Evolutionary conservation across 192 early-diverging fungal species (phyloP).

Genomic region (Lunasporangiospora selenospora): DNA sequence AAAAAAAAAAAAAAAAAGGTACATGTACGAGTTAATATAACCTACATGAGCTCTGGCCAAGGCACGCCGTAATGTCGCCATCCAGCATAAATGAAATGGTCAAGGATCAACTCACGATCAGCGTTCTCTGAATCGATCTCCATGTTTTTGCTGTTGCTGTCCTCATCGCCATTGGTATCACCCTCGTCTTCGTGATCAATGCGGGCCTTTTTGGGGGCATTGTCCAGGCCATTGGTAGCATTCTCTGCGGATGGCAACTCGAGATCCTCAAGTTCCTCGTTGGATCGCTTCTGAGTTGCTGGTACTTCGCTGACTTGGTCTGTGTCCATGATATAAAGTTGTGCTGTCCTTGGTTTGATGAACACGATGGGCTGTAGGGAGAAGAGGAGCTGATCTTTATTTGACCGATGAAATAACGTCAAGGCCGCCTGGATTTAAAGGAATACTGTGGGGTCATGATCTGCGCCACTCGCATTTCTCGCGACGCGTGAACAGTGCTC

Average conservation of each 20-base stretch:
- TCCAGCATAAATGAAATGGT: background rate
- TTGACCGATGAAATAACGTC: too few relatives aligned
- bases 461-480: too few relatives aligned
- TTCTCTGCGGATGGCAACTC: background rate
- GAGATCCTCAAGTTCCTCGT: conserved; percentile 6
- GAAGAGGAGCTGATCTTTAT: too few relatives aligned
- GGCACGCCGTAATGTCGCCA: too few relatives aligned
- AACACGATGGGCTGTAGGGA: too few relatives aligned
- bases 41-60: background rate
- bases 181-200: conserved; percentile 3
- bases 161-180: background rate
- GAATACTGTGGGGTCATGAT: too few relatives aligned
- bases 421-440: too few relatives aligned
- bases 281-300: conserved; percentile 18
- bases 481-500: too few relatives aligned
- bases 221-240: background rate
- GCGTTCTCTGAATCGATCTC: background rate
- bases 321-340: too few relatives aligned
- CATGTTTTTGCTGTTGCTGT: background rate
- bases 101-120: background rate
- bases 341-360: too few relatives aligned
- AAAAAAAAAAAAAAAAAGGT: background rate
- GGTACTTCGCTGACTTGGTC: too few relatives aligned
- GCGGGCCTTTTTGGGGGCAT: conserved; percentile 15
- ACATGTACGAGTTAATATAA: background rate